phyloP scores from a whole-genome alignment of 2,329 filamentous ascomycete genomes.

The Talaromyces sp. region DNA sequence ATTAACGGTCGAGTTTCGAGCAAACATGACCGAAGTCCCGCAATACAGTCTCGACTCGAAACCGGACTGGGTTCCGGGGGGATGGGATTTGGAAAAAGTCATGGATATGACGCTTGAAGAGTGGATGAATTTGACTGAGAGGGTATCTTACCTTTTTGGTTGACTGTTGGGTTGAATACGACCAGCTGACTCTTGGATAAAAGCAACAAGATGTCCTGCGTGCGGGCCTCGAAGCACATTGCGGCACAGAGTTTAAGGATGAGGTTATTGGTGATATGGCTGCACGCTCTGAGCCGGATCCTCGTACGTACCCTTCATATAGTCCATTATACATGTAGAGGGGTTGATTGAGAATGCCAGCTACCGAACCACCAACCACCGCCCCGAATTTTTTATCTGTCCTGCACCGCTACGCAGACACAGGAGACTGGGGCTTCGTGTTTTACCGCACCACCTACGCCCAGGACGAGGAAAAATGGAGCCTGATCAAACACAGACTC shows the following conservation, averaged over 20 bases:
- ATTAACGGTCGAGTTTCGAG: slow-evolving; percentile 9
- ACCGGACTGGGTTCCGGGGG: slow-evolving; percentile 3
- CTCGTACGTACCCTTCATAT: not conserved
- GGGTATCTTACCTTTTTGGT: not conserved
- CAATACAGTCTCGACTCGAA: slow-evolving; percentile 10
- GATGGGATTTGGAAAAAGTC: slow-evolving; percentile 6
- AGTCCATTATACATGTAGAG: no score
- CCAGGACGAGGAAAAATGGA: slow-evolving; percentile 8
- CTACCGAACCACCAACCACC: not conserved
- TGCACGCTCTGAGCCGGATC: not conserved
- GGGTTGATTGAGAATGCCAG: not conserved
- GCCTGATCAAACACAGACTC: not conserved
- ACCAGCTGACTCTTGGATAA: not conserved
- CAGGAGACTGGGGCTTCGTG: slow-evolving; percentile 9
- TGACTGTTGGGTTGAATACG: no score
- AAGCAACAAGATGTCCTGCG: slow-evolving; percentile 12
- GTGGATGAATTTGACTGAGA: not conserved
- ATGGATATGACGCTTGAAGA: slow-evolving; percentile 13
- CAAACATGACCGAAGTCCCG: slow-evolving; percentile 13
- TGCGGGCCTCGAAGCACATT: slow-evolving; percentile 12
- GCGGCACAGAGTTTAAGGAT: slow-evolving; percentile 13
- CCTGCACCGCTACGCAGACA: not conserved
- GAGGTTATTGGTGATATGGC: slow-evolving; percentile 10
- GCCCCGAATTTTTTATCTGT: slow-evolving; percentile 1
- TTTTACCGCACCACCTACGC: slow-evolving; percentile 10